phyloP scores from a whole-genome alignment of 176 grass and related monocot species.

The Melocanna baccifera region DNA sequence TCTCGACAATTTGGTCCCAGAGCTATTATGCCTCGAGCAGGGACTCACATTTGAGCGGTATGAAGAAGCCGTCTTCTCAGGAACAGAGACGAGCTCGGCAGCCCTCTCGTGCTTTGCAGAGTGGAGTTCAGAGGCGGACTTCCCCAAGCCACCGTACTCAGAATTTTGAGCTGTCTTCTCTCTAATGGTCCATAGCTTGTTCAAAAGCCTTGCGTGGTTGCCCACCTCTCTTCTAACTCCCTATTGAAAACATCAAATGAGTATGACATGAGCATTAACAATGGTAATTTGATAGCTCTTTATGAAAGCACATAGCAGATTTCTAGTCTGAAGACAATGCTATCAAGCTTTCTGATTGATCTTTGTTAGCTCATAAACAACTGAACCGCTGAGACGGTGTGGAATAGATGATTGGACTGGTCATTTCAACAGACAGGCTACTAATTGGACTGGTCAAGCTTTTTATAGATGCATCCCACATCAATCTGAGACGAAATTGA shows the following conservation, averaged over 20 bases:
- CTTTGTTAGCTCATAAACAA: background rate
- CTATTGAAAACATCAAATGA: conserved; percentile 28
- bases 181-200: conserved; percentile 39
- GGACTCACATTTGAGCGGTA: conserved; percentile 3
- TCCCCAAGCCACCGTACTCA: background rate
- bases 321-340: background rate
- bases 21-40: background rate
- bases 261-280: background rate
- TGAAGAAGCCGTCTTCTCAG: background rate
- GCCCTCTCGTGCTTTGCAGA: conserved; percentile 32
- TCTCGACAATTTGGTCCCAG: background rate
- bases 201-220: conserved; percentile 68
- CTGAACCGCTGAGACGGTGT: background rate
- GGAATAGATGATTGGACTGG: background rate
- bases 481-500: background rate
- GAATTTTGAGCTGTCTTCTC: conserved; percentile 1
- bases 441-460: background rate
- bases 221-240: conserved; percentile 95
- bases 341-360: background rate
- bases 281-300: background rate
- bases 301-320: background rate
- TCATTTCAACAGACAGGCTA: background rate
- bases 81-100: conserved; percentile 31
- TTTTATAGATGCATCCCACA: background rate
- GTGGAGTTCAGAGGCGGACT: conserved; percentile 15